phyloP scores from a whole-genome alignment of 108 stramenopile genomes.

The Cylindrotheca fusiformis region DNA sequence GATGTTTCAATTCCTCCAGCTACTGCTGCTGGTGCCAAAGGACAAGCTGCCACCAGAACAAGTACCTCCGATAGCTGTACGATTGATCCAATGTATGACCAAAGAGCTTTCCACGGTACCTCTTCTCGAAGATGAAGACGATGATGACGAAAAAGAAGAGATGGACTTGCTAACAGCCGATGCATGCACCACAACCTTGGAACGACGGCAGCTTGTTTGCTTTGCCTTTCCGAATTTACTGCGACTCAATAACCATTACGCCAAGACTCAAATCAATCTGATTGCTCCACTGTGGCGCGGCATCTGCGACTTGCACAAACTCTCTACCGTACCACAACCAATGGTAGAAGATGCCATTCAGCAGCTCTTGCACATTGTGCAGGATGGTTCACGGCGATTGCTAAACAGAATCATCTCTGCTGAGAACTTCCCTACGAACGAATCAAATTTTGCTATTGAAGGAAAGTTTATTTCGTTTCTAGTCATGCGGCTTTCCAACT shows the following conservation, averaged over 20 bases:
- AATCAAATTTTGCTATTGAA: not conserved
- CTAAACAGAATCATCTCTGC: not conserved
- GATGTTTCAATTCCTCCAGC: not conserved
- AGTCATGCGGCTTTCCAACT: not conserved
- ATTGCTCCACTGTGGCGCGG: constrained; percentile 12
- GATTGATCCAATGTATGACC: not conserved
- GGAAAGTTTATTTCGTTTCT: constrained; percentile 9
- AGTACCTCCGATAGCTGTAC: not conserved
- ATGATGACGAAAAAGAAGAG: no score
- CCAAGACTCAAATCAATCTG: constrained; percentile 2
- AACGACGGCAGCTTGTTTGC: constrained; percentile 3
- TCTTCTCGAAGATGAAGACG: no score
- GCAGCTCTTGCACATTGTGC: not conserved
- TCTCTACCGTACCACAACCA: not conserved
- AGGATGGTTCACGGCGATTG: constrained; percentile 8
- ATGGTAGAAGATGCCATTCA: constrained; percentile 13
- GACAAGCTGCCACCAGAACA: not conserved
- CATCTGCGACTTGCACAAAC: constrained; percentile 8
- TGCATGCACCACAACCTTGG: constrained; percentile 3
- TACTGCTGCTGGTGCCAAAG: not conserved
- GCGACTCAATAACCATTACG: not conserved
- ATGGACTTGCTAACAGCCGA: constrained; percentile 2
- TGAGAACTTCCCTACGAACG: not conserved
- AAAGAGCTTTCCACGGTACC: not conserved
- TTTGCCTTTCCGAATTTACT: constrained; percentile 2